A percentile compares a stretch with the other conserved stretches of the same genome.
These are phyloP conservation scores for Aspergillus sp. DNA, from an alignment of 2,329 filamentous ascomycete species.

Conservation along the genomic window DNA sequence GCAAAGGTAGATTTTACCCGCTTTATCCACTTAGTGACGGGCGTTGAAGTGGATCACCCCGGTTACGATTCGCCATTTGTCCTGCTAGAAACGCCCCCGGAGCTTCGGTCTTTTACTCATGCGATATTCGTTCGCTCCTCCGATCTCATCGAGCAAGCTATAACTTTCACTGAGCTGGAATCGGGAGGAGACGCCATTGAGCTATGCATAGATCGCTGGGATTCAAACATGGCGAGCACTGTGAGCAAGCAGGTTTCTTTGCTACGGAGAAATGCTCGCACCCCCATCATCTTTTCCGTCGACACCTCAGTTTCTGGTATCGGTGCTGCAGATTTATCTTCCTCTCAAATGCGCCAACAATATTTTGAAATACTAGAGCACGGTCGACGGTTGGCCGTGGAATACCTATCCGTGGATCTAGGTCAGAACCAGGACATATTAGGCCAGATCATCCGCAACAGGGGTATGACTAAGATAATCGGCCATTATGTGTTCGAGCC, in stretches of 20 bases:
- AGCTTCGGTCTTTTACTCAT: conserved; percentile 48
- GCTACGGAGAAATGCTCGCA: conserved; percentile 51
- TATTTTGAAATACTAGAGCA: conserved; percentile 36
- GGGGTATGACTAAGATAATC: conserved; percentile 38
- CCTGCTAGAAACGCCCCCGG: conserved; percentile 54
- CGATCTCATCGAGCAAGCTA: conserved; percentile 24
- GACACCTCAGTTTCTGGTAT: conserved; percentile 30
- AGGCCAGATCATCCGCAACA: conserved; percentile 22
- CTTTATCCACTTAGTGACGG: conserved; percentile 56
- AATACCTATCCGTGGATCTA: conserved; percentile 37
- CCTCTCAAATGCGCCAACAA: conserved; percentile 7
- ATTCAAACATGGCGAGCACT: conserved; percentile 43
- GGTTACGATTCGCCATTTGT: conserved; percentile 59
- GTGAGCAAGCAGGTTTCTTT: conserved; percentile 54
- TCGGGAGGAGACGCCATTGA: conserved; percentile 58
- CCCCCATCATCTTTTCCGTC: conserved; percentile 56
- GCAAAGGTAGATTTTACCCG: conserved; percentile 57
- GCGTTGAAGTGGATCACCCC: conserved; percentile 47
- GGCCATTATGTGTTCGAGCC: conserved; percentile 31
- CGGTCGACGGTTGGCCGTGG: conserved; percentile 35
- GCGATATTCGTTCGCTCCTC: conserved; percentile 36
- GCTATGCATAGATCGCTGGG: conserved; percentile 56
- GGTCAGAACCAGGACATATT: conserved; percentile 23
- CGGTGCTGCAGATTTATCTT: conserved; percentile 4
- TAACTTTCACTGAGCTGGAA: conserved; percentile 51